Evolutionary conservation across 2,329 filamentous ascomycete genomes (phyloP), one percentile per base, ranked within the genome.

Genomic region (Phyllosticta capitalensis): DNA sequence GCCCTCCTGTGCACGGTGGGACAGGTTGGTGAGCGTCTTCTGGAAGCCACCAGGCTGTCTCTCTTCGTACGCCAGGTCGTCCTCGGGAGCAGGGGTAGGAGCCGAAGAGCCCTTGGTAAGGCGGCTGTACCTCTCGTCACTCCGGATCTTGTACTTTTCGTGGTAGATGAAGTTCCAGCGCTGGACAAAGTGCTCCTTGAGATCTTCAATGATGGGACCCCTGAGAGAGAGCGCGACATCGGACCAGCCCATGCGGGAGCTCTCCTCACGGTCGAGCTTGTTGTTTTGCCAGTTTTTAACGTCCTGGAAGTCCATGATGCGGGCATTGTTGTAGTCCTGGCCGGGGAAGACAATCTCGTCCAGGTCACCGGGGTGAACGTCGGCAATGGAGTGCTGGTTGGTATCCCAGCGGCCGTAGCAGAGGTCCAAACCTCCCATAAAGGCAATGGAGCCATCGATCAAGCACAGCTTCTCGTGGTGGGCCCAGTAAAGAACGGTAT

Each of bases 391-490:
- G 70, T 96, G 92, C 76, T 87, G 85, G 71, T 89, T 89, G 6
- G 89, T 95, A 67, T 96, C 91, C 83, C 89, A 96, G 68, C 91
- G 82, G 38, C 91, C 91, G 67, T 91, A 96, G 70, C 74, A 96
- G 67, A 95, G 79, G 73, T 96, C 91, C 1, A 96, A 77, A 20
- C 91, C 92, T 55, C 90, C 91, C 91, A 96, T 96, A 69, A 96
- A 96, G 1, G 87, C 90, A 59, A 86, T 78, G 9, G 79, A 79
- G n/a, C 86, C 83, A 70, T 96, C 91, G 17, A 96, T 76, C 1
- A 96, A 70, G 65, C 89, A 90, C 0, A 96, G 81, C 74, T 96
- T 96, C 75, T 96, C 91, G 66, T 96, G 91, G 67, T 96, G 91
- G 2, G 90, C 90, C 91, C 91, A 96, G 74, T 90, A 96, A 1